A percentile compares a stretch with the other conserved stretches of the same genome.
phyloP scores from a whole-genome alignment of 1,139 yeast genomes.

The Blastobotrys indianensis region DNA sequence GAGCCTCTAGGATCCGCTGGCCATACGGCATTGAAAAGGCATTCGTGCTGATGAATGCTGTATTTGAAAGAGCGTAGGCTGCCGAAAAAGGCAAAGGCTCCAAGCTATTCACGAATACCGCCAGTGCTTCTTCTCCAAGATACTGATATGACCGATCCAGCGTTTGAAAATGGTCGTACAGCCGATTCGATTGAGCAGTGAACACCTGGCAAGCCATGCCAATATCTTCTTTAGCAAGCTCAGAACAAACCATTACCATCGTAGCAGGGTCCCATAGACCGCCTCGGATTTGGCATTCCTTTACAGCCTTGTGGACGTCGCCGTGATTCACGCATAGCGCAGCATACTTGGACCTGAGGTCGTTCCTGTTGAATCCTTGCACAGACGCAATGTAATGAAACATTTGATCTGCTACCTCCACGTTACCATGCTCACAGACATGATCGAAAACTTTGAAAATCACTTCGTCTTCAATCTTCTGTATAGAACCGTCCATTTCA shows the following conservation, averaged over 20 bases:
- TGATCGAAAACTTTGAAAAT: constrained; percentile 21
- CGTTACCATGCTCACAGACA: constrained; percentile 21
- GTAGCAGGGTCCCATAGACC: constrained; percentile 34
- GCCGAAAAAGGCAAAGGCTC: constrained; percentile 1
- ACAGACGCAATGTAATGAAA: constrained; percentile 28
- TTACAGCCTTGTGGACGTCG: constrained; percentile 27
- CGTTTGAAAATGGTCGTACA: constrained; percentile 11
- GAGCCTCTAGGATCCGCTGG: constrained; percentile 19
- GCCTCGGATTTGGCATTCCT: constrained; percentile 29
- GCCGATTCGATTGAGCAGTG: constrained; percentile 20
- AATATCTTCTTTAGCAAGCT: constrained; percentile 18
- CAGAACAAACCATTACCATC: constrained; percentile 20
- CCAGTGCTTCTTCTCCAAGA: constrained; percentile 11
- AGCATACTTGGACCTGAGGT: constrained; percentile 23
- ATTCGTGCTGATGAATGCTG: constrained; percentile 20
- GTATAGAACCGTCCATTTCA: constrained; percentile 22
- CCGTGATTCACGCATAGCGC: constrained; percentile 19
- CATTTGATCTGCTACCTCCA: constrained; percentile 20
- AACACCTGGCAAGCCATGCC: constrained; percentile 23
- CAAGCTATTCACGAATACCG: not conserved
- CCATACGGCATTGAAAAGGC: constrained; percentile 21
- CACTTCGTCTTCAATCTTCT: constrained; percentile 17
- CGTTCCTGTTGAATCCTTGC: constrained; percentile 15
- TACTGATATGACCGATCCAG: not conserved
- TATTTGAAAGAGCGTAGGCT: constrained; percentile 19